Conservation (phyloP, 1,139 yeast genomes). For the Pichia sp. region DNA sequence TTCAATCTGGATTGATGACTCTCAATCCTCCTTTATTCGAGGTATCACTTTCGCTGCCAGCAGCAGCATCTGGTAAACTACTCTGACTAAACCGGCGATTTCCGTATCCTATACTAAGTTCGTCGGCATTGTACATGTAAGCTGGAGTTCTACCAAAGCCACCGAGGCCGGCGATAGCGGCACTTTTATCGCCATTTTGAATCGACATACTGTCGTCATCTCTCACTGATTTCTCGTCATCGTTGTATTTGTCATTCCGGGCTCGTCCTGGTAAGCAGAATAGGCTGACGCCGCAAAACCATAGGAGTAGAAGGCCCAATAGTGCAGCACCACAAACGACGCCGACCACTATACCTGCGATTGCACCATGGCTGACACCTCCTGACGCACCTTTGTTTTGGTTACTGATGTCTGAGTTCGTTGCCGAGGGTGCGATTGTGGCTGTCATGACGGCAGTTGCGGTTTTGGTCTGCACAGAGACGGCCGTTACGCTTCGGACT, state of each 20-base stretch:
- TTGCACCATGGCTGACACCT: slow-evolving; percentile 47
- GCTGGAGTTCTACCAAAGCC: slow-evolving; percentile 17
- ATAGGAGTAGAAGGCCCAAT: slow-evolving; percentile 37
- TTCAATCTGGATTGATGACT: slow-evolving; percentile 37
- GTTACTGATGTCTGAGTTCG: slow-evolving; percentile 3
- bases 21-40: slow-evolving; percentile 28
- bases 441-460: slow-evolving; percentile 14
- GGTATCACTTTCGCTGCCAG: slow-evolving; percentile 20
- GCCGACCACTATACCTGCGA: slow-evolving; percentile 72
- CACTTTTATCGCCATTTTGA: slow-evolving; percentile 8
- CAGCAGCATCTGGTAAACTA: slow-evolving; percentile 57
- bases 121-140: slow-evolving; percentile 23
- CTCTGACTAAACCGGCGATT: slow-evolving; percentile 59
- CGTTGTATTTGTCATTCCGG: slow-evolving; percentile 33
- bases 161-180: slow-evolving; percentile 7
- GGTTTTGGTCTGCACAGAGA: slow-evolving; percentile 17
- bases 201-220: slow-evolving; percentile 13
- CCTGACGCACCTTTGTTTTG: not conserved
- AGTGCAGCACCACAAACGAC: slow-evolving; percentile 47
- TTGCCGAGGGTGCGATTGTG: slow-evolving; percentile 16
- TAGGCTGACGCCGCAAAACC: slow-evolving; percentile 33
- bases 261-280: slow-evolving; percentile 35
- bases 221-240: slow-evolving; percentile 22
- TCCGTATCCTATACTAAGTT: slow-evolving; percentile 28
- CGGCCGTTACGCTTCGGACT: slow-evolving; percentile 20